Evolutionary conservation across 176 grass and related monocot genomes (phyloP).

Genomic region (Oryza longistaminata): DNA sequence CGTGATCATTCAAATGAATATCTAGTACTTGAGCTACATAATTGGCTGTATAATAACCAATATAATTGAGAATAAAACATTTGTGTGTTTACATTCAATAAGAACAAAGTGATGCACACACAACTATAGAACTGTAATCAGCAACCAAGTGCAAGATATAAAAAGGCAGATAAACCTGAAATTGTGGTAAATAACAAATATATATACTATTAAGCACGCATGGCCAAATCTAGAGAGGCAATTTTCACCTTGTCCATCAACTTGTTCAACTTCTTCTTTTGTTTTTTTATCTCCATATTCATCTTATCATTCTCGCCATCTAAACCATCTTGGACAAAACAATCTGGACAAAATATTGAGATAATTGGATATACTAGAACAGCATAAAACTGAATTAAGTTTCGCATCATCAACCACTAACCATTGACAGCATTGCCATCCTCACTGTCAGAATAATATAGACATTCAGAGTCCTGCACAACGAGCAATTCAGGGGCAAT

Average conservation of each 20-base stretch:
- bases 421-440: slow-evolving; percentile 48
- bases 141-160: neutral
- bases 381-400: slow-evolving; percentile 26
- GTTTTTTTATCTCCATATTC: slow-evolving; percentile 47
- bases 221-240: neutral
- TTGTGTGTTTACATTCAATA: neutral
- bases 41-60: neutral
- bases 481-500: slow-evolving; percentile 12
- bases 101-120: neutral
- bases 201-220: neutral
- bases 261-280: slow-evolving; percentile 76
- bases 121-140: neutral
- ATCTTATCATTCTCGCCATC: slow-evolving; percentile 58
- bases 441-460: slow-evolving; percentile 77
- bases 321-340: slow-evolving; percentile 42
- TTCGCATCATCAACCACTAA: slow-evolving; percentile 28
- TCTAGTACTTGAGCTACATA: neutral
- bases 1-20: slow-evolving; percentile 1
- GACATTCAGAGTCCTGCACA: slow-evolving; percentile 71
- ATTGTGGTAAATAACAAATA: neutral
- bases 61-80: neutral
- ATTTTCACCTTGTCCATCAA: slow-evolving; percentile 68
- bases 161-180: neutral
- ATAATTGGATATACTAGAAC: slow-evolving; percentile 32
- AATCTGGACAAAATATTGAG: slow-evolving; percentile 44